These are phyloP conservation scores for Nematocida sp. DNA, from an alignment of 371 early-diverging fungal genomes.

Conservation along the genomic window DNA sequence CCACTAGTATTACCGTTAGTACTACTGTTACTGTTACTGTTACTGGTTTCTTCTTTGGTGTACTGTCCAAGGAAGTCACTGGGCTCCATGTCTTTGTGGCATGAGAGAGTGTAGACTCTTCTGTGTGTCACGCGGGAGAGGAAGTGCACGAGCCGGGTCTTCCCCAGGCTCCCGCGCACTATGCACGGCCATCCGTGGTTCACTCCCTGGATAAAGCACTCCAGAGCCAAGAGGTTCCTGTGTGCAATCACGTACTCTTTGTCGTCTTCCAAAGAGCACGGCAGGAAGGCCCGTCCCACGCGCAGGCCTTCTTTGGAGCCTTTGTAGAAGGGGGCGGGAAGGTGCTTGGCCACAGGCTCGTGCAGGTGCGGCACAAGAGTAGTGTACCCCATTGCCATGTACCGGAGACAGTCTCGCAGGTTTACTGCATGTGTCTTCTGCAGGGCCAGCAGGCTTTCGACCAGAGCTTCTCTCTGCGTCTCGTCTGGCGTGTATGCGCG, in stretches of 20 bases:
- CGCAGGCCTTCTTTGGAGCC: not conserved
- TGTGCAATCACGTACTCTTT: constrained; percentile 35
- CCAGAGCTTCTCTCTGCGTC: constrained; percentile 15
- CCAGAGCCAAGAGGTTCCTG: constrained; percentile 7
- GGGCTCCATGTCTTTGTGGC: constrained; percentile 91
- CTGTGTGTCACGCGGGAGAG: constrained; percentile 68
- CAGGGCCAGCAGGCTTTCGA: constrained; percentile 43
- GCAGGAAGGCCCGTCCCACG: not conserved
- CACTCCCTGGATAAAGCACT: constrained; percentile 21
- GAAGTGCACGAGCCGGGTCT: constrained; percentile 89
- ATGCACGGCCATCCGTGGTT: constrained; percentile 36
- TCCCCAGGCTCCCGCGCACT: constrained; percentile 70
- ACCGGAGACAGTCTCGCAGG: constrained; percentile 33
- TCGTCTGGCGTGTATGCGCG: constrained; percentile 15
- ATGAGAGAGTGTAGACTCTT: constrained; percentile 78
- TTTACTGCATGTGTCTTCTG: not conserved
- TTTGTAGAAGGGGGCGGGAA: not conserved
- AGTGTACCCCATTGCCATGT: constrained; percentile 41
- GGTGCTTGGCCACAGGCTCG: not conserved
- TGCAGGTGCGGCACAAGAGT: constrained; percentile 20
- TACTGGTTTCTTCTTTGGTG: constrained; percentile 67
- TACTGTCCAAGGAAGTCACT: constrained; percentile 81
- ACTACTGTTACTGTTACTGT: too few species aligned
- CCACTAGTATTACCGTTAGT: too few species aligned
- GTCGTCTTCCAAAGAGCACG: constrained; percentile 7